phyloP scores from a whole-genome alignment of 371 early-diverging fungal genomes.

The Syncephalis fuscata region DNA sequence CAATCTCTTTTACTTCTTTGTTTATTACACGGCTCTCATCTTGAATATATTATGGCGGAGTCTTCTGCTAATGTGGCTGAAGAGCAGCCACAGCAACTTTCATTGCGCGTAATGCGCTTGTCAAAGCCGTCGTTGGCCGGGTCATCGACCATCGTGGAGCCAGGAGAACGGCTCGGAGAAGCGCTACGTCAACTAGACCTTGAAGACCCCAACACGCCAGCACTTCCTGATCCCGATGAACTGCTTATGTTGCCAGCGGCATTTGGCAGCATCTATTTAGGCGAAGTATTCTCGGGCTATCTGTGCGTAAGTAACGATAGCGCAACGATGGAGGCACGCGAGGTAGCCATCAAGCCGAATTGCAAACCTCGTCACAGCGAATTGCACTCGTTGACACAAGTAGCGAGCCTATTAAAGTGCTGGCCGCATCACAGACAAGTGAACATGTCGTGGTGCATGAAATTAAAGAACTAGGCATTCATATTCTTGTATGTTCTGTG shows the following conservation, averaged over 20 bases:
- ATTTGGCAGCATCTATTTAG: constrained; percentile 88
- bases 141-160: constrained; percentile 9
- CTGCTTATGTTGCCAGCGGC: constrained; percentile 40
- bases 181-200: constrained; percentile 17
- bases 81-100: constrained; percentile 35
- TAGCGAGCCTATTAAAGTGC: constrained; percentile 8
- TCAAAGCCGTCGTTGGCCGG: constrained; percentile 57
- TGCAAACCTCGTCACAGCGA: constrained; percentile 69
- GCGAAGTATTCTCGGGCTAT: constrained; percentile 83
- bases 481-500: constrained; percentile 78
- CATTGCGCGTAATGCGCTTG: constrained; percentile 84
- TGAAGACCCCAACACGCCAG: constrained; percentile 14
- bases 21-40: too few species aligned
- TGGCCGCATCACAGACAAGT: constrained; percentile 35
- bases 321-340: constrained; percentile 25
- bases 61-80: too few species aligned
- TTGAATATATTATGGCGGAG: too few species aligned
- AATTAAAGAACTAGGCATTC: constrained; percentile 86
- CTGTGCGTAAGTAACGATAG: constrained; percentile 79
- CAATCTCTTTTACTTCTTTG: too few species aligned
- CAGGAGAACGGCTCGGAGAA: constrained; percentile 5
- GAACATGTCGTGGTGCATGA: constrained; percentile 74
- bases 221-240: constrained; percentile 47
- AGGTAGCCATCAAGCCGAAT: constrained; percentile 61
- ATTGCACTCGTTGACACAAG: constrained; percentile 56